Percentiles rank a stretch among this genome's conserved stretches.
Evolutionary conservation across 106 monocot genomes (phyloP).

Genomic region (Dendrobium chrysotoxum): DNA sequence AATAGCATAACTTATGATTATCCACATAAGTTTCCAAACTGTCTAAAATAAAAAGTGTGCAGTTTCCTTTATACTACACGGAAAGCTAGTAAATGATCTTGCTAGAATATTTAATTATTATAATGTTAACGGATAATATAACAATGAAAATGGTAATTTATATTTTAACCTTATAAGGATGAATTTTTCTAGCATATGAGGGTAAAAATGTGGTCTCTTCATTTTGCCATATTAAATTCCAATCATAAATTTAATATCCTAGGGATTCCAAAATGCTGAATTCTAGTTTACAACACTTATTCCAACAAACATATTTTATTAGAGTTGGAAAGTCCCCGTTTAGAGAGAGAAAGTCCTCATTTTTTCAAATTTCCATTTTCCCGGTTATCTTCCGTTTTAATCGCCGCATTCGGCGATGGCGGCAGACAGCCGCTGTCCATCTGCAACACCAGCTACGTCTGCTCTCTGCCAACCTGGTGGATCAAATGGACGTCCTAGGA

Average conservation of each 20-base stretch:
- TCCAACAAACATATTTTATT: background rate
- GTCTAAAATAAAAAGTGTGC: background rate
- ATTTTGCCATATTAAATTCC: background rate
- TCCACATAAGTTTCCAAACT: background rate
- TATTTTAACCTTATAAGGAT: background rate
- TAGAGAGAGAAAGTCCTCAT: no score
- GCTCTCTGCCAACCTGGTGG: no score
- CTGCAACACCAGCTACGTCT: no score
- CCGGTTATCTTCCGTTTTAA: no score
- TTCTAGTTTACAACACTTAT: background rate
- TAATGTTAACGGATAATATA: background rate
- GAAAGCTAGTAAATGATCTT: background rate
- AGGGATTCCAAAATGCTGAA: background rate
- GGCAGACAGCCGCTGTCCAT: no score
- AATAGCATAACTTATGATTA: background rate
- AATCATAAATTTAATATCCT: background rate
- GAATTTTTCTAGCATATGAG: background rate
- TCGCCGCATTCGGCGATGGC: no score
- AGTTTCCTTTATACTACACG: background rate
- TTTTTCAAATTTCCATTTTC: no score
- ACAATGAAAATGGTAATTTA: background rate
- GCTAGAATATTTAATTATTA: background rate
- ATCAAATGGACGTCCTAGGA: no score
- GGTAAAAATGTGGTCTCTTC: background rate
- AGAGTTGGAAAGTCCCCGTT: no score